phyloP scores from a whole-genome alignment of 1,139 yeast genomes.

The Kluyveromyces marxianus region DNA sequence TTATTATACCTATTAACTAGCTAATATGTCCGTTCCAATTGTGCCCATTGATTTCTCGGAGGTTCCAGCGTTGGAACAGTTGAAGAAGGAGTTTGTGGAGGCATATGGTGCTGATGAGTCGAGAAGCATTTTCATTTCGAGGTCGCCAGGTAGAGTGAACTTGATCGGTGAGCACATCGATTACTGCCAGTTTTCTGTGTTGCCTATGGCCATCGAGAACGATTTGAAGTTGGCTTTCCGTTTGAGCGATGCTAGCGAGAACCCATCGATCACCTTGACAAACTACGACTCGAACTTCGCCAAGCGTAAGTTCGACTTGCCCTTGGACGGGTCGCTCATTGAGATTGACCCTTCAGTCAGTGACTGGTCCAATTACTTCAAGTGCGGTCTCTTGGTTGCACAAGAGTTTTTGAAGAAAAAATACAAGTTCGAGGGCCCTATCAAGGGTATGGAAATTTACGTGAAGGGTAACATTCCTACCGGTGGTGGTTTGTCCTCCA shows the following conservation, averaged over 20 bases:
- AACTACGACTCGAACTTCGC: constrained; percentile 40
- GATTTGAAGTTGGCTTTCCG: constrained; percentile 55
- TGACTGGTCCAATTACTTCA: constrained; percentile 63
- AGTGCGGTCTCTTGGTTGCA: constrained; percentile 59
- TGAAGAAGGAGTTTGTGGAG: constrained; percentile 1
- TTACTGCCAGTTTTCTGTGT: constrained; percentile 57
- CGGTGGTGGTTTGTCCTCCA: constrained; percentile 65
- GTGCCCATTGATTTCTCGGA: not conserved
- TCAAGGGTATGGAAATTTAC: constrained; percentile 44
- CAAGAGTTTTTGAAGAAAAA: constrained; percentile 40
- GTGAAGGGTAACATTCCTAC: constrained; percentile 66
- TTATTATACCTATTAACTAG: not conserved
- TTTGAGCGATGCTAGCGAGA: constrained; percentile 25
- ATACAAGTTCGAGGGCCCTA: constrained; percentile 18
- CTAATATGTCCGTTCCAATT: constrained; percentile 4
- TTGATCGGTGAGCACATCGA: constrained; percentile 73
- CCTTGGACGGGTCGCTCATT: constrained; percentile 37
- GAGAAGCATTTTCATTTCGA: constrained; percentile 35
- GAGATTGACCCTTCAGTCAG: constrained; percentile 43
- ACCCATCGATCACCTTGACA: constrained; percentile 35
- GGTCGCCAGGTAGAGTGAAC: constrained; percentile 73
- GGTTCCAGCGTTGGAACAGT: not conserved
- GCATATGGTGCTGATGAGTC: constrained; percentile 2
- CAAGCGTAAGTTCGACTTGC: constrained; percentile 36
- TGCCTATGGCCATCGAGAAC: constrained; percentile 70